A percentile compares a stretch with the other conserved stretches of the same genome.
phyloP scores from a whole-genome alignment of 2,329 filamentous ascomycete genomes.

The Podosphaera xanthii region DNA sequence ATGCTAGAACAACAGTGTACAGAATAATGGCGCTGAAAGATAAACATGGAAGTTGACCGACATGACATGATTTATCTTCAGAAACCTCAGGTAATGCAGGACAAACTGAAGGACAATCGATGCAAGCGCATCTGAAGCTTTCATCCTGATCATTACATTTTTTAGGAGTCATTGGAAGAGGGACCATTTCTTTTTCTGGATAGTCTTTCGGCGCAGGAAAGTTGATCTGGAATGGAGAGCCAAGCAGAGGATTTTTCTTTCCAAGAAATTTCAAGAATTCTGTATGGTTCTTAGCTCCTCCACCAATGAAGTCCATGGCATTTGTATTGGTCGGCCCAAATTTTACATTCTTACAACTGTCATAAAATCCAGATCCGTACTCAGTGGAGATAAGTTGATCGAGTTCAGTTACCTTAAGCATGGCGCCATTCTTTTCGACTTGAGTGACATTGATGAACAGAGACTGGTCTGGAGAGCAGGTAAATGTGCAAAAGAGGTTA shows the following conservation, averaged over 20 bases:
- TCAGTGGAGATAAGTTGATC: slow-evolving; percentile 71
- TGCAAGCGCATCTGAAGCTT: slow-evolving; percentile 70
- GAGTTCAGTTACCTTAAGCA: slow-evolving; percentile 55
- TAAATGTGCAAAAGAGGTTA: slow-evolving; percentile 95
- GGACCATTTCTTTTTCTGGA: slow-evolving; percentile 43
- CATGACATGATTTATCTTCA: slow-evolving; percentile 47
- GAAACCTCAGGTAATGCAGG: slow-evolving; percentile 59
- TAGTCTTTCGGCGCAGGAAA: slow-evolving; percentile 42
- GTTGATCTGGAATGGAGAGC: slow-evolving; percentile 96
- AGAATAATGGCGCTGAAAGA: slow-evolving; percentile 80
- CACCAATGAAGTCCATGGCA: slow-evolving; percentile 90
- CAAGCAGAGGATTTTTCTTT: slow-evolving; percentile 62
- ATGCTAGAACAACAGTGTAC: slow-evolving; percentile 53
- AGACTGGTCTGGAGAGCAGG: slow-evolving; percentile 90
- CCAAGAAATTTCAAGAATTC: slow-evolving; percentile 80
- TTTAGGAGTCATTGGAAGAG: slow-evolving; percentile 50
- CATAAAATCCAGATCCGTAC: slow-evolving; percentile 73
- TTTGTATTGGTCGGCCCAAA: slow-evolving; percentile 84
- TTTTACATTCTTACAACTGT: slow-evolving; percentile 98
- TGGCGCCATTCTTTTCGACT: slow-evolving; percentile 33
- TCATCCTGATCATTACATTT: slow-evolving; percentile 79
- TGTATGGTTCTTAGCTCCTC: slow-evolving; percentile 74
- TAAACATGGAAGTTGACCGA: slow-evolving; percentile 74
- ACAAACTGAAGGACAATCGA: slow-evolving; percentile 77
- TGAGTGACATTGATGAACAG: slow-evolving; percentile 83